A percentile compares a stretch with the other conserved stretches of the same genome.
Conservation (phyloP, 768 basidiomycete genomes). For the Mycena olivaceomarginata region DNA sequence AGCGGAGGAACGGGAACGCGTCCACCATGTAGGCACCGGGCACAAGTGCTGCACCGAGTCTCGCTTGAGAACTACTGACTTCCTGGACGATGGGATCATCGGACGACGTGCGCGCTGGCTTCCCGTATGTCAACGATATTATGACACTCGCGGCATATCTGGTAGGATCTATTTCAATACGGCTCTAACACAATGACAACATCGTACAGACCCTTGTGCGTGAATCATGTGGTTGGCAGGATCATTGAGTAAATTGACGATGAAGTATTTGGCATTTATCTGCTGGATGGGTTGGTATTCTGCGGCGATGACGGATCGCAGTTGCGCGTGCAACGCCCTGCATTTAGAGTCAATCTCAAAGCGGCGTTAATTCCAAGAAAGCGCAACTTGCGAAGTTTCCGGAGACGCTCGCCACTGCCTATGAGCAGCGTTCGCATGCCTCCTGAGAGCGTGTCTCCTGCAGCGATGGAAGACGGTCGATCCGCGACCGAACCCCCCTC, state of each 20-base stretch:
- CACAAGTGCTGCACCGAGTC: constrained; percentile 65
- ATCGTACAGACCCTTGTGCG: constrained; percentile 61
- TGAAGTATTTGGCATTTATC: constrained; percentile 63
- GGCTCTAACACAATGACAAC: not conserved
- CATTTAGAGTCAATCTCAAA: not conserved
- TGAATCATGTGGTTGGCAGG: constrained; percentile 73
- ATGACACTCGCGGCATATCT: constrained; percentile 72
- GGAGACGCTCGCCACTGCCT: constrained; percentile 74
- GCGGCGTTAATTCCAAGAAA: not conserved
- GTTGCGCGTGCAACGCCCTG: constrained; percentile 76
- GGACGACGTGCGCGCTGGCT: constrained; percentile 58
- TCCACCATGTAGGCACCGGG: constrained; percentile 70
- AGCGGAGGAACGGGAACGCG: constrained; percentile 65
- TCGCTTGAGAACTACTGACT: constrained; percentile 66
- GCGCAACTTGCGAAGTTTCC: constrained; percentile 74
- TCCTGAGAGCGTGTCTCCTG: constrained; percentile 75
- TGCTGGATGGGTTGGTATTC: constrained; percentile 71
- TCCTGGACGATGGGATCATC: constrained; percentile 68
- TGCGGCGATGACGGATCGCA: constrained; percentile 71
- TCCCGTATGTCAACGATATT: constrained; percentile 71
- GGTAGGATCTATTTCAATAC: not conserved
- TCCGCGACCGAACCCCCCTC: constrained; percentile 76
- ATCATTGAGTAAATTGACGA: constrained; percentile 64
- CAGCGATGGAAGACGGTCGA: constrained; percentile 73
- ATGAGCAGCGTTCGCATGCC: constrained; percentile 76